Evolutionary conservation across 371 early-diverging fungal species (phyloP).

Genomic region (Haplosporangium sp.): DNA sequence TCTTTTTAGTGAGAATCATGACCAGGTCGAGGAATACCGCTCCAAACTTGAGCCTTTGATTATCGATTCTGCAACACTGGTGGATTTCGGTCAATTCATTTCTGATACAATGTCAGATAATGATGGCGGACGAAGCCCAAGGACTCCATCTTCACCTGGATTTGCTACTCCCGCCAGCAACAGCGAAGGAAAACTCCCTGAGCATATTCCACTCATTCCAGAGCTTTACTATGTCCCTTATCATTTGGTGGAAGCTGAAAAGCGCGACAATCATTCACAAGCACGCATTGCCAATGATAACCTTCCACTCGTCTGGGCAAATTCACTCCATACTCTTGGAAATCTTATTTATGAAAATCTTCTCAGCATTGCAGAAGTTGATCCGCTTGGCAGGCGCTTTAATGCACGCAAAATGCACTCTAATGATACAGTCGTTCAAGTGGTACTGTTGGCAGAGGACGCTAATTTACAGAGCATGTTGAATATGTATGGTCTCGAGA

Average conservation of each 20-base stretch:
- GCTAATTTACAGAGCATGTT: conserved; percentile 76
- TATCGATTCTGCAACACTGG: conserved; percentile 73
- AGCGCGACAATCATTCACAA: conserved; percentile 77
- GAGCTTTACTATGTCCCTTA: conserved; percentile 87
- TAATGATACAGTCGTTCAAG: conserved; percentile 78
- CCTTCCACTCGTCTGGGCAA: conserved; percentile 92
- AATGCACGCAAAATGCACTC: conserved; percentile 59
- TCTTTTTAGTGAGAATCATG: conserved; percentile 74
- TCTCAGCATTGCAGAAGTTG: conserved; percentile 82
- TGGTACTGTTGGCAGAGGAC: conserved; percentile 84
- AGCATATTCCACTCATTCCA: conserved; percentile 71
- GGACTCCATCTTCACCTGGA: conserved; percentile 50
- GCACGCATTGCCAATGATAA: conserved; percentile 87
- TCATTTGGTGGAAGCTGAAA: conserved; percentile 81
- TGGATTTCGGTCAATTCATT: conserved; percentile 56
- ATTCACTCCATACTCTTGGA: conserved; percentile 85
- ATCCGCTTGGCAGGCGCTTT: conserved; percentile 85
- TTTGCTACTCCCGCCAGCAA: conserved; percentile 36
- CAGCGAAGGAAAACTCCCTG: conserved; percentile 46
- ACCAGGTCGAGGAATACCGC: conserved; percentile 80
- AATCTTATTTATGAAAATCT: conserved; percentile 81
- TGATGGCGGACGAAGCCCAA: conserved; percentile 41
- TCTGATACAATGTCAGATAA: conserved; percentile 53
- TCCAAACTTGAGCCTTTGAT: conserved; percentile 74
- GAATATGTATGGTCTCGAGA: conserved; percentile 82